Base-by-base conservation (phyloP, 805 yeast genomes). In the Candida montana region DNA sequence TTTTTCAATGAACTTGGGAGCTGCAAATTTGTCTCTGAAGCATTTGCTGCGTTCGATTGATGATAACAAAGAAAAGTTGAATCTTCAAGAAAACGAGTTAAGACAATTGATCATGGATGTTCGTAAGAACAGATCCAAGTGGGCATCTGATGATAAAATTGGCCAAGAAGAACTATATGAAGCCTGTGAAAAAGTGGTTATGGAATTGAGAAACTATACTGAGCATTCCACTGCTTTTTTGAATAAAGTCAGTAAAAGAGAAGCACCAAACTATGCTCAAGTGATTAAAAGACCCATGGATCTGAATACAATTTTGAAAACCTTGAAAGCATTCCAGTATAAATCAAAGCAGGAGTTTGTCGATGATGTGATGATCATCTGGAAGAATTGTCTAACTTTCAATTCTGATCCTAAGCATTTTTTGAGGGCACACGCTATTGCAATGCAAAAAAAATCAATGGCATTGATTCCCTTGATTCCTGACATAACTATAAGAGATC, bases 131-230 rank as follows among this genome's bases (percentile, higher is more conserved):
- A 70, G 98, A 45, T 95, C 98, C 0, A 93, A 93, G 63, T 93
- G 99, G 99, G 95, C 97, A 8, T 86, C 86, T 44, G 97, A 93
- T 57, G 95, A 90, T 44, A 74, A 85, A 47, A 81, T 93, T 33
- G 99, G 99, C 7, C 99, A 93, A 64, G 99, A 93, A 58, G 99
- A 95, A 60, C 72, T 93, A 18, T 93, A 93, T 57, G 99, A 95
- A 53, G 96, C 97, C 0, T 91, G 97, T 55, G 99, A 93, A 54
- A 90, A 89, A 56, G 99, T 93, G 1, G 90, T 91, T 0, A 67
- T 81, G 49, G 98, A 93, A 54, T 67, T 93, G 26, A 74, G 99
- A 56, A 86, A 91, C 7, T 87, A 83, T 52, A 91, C 99, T 0
- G 97, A 93, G 56, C 98, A 93, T 63, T 89, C 97, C 0, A 89